phyloP scores from a whole-genome alignment of 495 filamentous ascomycete genomes.

The Monascus purpureus region DNA sequence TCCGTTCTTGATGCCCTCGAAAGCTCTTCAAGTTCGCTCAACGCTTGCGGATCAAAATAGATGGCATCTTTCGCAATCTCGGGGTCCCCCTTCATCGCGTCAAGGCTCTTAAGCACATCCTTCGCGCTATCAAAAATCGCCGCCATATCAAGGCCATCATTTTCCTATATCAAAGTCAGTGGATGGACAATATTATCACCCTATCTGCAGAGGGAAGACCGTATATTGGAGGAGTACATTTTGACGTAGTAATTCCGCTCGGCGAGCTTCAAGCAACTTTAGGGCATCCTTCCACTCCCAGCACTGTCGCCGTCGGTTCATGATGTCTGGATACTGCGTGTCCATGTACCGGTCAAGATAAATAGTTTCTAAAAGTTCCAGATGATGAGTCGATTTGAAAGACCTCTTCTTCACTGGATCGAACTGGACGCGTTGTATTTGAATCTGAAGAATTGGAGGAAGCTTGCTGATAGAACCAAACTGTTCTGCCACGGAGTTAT shows the following conservation, averaged over 20 bases:
- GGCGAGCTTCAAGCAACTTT: conserved; percentile 35
- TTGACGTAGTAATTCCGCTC: conserved; percentile 28
- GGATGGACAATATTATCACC: too few relatives aligned
- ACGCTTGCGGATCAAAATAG: conserved; percentile 15
- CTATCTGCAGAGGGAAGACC: too few relatives aligned
- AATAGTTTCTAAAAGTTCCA: conserved; percentile 60
- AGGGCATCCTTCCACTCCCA: conserved; percentile 66
- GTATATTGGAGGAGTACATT: too few relatives aligned
- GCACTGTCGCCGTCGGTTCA: conserved; percentile 44
- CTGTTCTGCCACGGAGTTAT: conserved; percentile 45
- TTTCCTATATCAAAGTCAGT: conserved; percentile 15
- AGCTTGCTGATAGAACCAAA: conserved; percentile 63
- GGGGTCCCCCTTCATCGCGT: conserved; percentile 9
- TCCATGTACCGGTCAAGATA: conserved; percentile 89
- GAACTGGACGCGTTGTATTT: conserved; percentile 67
- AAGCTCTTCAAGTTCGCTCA: conserved; percentile 18
- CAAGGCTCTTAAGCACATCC: conserved; percentile 18
- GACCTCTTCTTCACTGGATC: conserved; percentile 42
- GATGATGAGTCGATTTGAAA: conserved; percentile 65
- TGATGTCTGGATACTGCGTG: conserved; percentile 39
- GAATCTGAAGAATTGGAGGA: conserved; percentile 78
- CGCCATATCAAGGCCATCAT: conserved; percentile 18
- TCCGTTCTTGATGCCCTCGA: conserved; percentile 20
- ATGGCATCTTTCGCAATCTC: conserved; percentile 14
- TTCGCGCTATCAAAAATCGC: conserved; percentile 17